phyloP scores from a whole-genome alignment of 129 eudicot genomes.

The Flaveria trinervia region DNA sequence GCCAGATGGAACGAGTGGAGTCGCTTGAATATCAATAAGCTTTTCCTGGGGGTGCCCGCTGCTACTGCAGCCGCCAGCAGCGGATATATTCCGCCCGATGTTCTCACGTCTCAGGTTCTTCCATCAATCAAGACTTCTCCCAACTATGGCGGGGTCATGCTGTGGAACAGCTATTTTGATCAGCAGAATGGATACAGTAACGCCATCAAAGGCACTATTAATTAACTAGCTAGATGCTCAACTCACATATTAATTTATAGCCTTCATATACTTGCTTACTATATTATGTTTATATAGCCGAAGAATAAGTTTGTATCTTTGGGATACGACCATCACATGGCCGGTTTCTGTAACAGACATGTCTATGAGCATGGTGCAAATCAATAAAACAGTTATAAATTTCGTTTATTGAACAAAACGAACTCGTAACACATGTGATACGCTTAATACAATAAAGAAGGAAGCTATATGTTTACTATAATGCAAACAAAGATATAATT shows the following conservation, averaged over 20 bases:
- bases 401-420: too few relatives aligned
- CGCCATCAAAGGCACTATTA: conserved; percentile 44
- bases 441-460: background rate
- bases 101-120: conserved; percentile 51
- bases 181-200: conserved; percentile 43
- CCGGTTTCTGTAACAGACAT: background rate
- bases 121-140: conserved; percentile 56
- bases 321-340: conserved; percentile 15
- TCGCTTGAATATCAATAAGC: conserved; percentile 33
- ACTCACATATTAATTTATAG: background rate
- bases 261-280: background rate
- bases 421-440: too few relatives aligned
- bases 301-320: conserved; percentile 25
- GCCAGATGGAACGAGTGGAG: conserved; percentile 67
- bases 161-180: conserved; percentile 64
- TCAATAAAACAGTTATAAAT: conserved; percentile 12
- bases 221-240: conserved; percentile 12
- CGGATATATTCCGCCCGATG: conserved; percentile 65
- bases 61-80: conserved; percentile 44
- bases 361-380: conserved; percentile 3
- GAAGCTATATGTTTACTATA: background rate
- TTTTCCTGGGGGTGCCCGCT: conserved; percentile 77
- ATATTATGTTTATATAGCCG: background rate
- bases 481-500: background rate
- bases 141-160: conserved; percentile 78